Percentiles rank a stretch among this genome's conserved stretches.
Conservation (phyloP, 805 yeast genomes). For the Debaryomyces prosopidis region DNA sequence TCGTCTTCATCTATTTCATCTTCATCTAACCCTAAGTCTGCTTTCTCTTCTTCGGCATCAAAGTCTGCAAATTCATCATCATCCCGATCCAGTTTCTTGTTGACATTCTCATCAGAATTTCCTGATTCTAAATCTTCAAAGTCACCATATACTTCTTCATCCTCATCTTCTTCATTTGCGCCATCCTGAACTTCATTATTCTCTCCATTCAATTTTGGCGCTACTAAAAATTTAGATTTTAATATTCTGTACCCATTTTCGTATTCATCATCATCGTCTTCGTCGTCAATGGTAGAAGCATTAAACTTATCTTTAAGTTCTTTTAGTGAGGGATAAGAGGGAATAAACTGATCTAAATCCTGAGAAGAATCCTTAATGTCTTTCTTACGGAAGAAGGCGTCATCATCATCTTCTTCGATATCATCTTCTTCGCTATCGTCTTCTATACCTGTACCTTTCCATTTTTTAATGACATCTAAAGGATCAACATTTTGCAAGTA, state of each 20-base stretch:
- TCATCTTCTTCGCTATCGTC: constrained; percentile 41
- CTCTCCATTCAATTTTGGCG: constrained; percentile 47
- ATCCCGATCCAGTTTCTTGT: constrained; percentile 20
- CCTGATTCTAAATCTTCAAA: constrained; percentile 53
- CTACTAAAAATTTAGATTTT: constrained; percentile 51
- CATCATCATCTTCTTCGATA: constrained; percentile 46
- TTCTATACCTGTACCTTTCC: constrained; percentile 56
- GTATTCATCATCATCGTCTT: constrained; percentile 35
- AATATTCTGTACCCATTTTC: constrained; percentile 42
- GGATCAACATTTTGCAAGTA: constrained; percentile 81
- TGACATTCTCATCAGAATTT: constrained; percentile 21
- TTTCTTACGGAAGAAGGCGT: constrained; percentile 56
- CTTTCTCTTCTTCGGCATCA: constrained; percentile 49
- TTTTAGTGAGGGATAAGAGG: constrained; percentile 40
- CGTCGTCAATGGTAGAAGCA: constrained; percentile 22
- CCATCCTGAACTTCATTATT: constrained; percentile 20
- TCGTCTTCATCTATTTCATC: constrained; percentile 36
- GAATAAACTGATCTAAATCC: constrained; percentile 39
- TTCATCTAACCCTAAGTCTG: constrained; percentile 39
- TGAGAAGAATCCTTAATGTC: constrained; percentile 24
- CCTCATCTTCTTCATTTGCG: constrained; percentile 37
- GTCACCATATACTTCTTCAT: constrained; percentile 55
- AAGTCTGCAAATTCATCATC: constrained; percentile 54
- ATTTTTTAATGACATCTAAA: constrained; percentile 65
- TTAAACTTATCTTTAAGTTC: constrained; percentile 49